These are phyloP conservation scores for Pachysandra terminalis DNA, from an alignment of 164 flowering plant genomes.

Conservation along the genomic window DNA sequence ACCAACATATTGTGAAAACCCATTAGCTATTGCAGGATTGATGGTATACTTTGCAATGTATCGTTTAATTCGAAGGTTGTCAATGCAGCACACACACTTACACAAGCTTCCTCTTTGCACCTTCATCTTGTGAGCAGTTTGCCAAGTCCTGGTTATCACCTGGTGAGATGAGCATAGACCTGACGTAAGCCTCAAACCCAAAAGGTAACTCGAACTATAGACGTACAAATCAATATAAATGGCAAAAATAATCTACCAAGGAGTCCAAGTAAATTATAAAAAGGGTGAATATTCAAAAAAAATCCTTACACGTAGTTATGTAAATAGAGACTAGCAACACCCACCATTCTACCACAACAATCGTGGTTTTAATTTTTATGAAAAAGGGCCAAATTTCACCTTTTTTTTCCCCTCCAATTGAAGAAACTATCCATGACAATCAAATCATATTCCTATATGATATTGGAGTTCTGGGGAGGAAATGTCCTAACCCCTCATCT, in stretches of 20 bases:
- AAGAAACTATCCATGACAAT: too few relatives aligned
- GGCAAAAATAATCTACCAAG: not conserved
- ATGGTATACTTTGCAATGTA: constrained; percentile 95
- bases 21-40: constrained; percentile 97
- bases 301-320: too few relatives aligned
- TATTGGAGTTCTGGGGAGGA: too few relatives aligned
- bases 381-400: too few relatives aligned
- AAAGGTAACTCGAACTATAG: not conserved
- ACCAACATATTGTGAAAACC: constrained; percentile 77
- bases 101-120: constrained; percentile 53
- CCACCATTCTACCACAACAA: too few relatives aligned
- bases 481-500: too few relatives aligned
- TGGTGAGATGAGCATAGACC: constrained; percentile 23
- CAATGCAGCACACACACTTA: constrained; percentile 39
- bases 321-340: too few relatives aligned
- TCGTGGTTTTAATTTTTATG: too few relatives aligned
- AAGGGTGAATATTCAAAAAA: too few relatives aligned
- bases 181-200: constrained; percentile 1
- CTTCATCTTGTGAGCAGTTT: constrained; percentile 98
- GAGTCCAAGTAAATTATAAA: not conserved
- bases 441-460: too few relatives aligned
- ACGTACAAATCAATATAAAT: not conserved
- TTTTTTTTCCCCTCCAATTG: too few relatives aligned
- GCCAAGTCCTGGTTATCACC: constrained; percentile 97
- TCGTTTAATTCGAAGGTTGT: constrained; percentile 80